Percentiles rank a stretch among this genome's conserved stretches.
phyloP scores from a whole-genome alignment of 78 protist species.

The Capsaspora owczarzaki region DNA sequence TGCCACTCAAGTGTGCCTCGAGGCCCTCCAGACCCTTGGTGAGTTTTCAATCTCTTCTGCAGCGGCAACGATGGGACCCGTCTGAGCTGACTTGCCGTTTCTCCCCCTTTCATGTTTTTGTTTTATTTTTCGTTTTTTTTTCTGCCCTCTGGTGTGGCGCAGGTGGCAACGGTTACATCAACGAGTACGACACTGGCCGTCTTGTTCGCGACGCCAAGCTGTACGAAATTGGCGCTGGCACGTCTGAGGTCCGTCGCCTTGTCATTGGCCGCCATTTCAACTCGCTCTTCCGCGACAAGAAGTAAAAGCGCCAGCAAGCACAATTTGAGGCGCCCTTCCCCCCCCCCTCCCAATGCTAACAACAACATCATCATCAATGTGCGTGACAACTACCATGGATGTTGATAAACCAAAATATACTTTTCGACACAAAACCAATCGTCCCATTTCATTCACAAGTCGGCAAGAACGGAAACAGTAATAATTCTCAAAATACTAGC shows the following conservation, averaged over 20 bases:
- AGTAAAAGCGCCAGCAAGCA: no score
- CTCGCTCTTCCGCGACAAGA: no score
- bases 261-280: conserved; percentile 66
- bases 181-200: conserved; percentile 88
- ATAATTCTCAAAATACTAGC: no score
- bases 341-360: no score
- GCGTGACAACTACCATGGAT: no score
- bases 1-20: conserved; percentile 71
- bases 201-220: conserved; percentile 86
- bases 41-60: not conserved
- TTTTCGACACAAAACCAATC: no score
- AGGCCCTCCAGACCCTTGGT: conserved; percentile 79
- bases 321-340: no score
- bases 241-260: conserved; percentile 78
- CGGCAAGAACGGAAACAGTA: no score
- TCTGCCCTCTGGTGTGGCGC: not conserved
- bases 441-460: no score
- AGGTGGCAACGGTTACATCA: conserved; percentile 92
- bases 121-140: not conserved
- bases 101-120: not conserved
- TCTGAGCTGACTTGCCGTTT: not conserved
- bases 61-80: no score
- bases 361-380: no score
- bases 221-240: conserved; percentile 92
- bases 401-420: no score